A percentile compares a stretch with the other conserved stretches of the same genome.
phyloP scores from a whole-genome alignment of 805 yeast species.

The Candida vaughaniae region DNA sequence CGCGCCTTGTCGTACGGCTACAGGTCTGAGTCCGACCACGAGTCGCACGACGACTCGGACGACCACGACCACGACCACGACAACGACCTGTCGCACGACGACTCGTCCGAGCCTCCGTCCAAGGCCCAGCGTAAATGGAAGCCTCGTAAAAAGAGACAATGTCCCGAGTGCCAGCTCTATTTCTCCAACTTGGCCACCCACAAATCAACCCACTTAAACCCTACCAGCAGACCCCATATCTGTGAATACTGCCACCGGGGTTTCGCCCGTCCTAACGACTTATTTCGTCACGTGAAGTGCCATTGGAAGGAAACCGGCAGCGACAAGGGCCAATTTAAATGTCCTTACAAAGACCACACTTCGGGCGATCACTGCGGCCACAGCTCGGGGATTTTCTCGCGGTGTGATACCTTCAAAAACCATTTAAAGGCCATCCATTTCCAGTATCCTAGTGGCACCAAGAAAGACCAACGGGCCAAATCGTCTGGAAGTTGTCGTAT shows the following conservation, averaged over 20 bases:
- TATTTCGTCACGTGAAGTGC: slow-evolving; percentile 79
- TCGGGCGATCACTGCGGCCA: slow-evolving; percentile 56
- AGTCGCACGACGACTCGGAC: too few species aligned
- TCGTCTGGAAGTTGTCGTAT: slow-evolving; percentile 75
- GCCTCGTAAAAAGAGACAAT: slow-evolving; percentile 66
- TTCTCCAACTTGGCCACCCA: slow-evolving; percentile 85
- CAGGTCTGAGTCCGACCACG: too few species aligned
- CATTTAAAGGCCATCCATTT: slow-evolving; percentile 89
- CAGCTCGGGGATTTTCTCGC: slow-evolving; percentile 76
- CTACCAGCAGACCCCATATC: slow-evolving; percentile 70
- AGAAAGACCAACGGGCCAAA: slow-evolving; percentile 67
- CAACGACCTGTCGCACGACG: too few species aligned
- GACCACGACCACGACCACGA: too few species aligned
- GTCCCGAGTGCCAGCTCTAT: slow-evolving; percentile 64
- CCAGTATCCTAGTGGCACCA: slow-evolving; percentile 83
- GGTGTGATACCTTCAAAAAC: slow-evolving; percentile 91
- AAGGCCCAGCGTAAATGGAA: slow-evolving; percentile 31
- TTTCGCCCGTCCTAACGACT: slow-evolving; percentile 83
- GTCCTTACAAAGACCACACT: slow-evolving; percentile 61
- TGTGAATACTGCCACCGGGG: slow-evolving; percentile 81
- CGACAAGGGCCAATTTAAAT: slow-evolving; percentile 67
- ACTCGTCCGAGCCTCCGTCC: too few species aligned
- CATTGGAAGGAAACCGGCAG: slow-evolving; percentile 77
- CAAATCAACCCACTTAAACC: slow-evolving; percentile 72
- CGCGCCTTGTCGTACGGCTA: too few species aligned